Evolutionary conservation across 164 flowering plant genomes (phyloP), one percentile per base, ranked within the genome.

Genomic region (Umbilicus rupestris): DNA sequence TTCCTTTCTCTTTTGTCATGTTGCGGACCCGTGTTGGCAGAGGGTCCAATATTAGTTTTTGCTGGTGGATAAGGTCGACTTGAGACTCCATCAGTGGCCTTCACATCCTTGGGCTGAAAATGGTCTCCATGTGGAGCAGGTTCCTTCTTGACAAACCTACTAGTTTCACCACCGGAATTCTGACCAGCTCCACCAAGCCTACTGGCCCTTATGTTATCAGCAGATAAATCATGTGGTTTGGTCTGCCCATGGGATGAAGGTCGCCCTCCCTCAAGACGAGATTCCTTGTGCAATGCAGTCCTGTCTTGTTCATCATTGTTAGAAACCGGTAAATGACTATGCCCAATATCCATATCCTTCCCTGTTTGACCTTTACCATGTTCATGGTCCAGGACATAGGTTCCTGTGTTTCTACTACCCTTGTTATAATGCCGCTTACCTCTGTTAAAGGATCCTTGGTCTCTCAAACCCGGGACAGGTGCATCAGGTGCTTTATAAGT

Each of bases 181-280:
- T 78, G 82, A 66, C 74, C 72, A 45, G 76, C 70, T 50, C 78
- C 78, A 69, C 35, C 68, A 45, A 62, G 64, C 68, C 75, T 68
- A 70, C 66, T 75, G 72, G 76, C 83, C n/a, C 78, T 75, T 26
- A 75, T 79, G 71, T 76, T 77, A 57, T 73, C 65, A 14, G 68
- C 64, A 1, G 74, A 28, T 72, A 39, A 39, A 3, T 73, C 63
- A 66, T 81, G 90, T 41, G 85, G 69, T 69, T 89, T 94, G 39
- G 97, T 93, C 75, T 89, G 89, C 97, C 97, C 89, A 16, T 89
- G 92, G 70, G 94, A 75, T 46, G 79, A 47, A 5, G 75, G 29
- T 9, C 77, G 80, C 47, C 83, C 90, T 26, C 73, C 79, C 66
- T n/a, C 72, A 41, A 55, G 74, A 39, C 75, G 81, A 63, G 41